phyloP scores from a whole-genome alignment of 345 rosid species.

The Rhizophora mangle region DNA sequence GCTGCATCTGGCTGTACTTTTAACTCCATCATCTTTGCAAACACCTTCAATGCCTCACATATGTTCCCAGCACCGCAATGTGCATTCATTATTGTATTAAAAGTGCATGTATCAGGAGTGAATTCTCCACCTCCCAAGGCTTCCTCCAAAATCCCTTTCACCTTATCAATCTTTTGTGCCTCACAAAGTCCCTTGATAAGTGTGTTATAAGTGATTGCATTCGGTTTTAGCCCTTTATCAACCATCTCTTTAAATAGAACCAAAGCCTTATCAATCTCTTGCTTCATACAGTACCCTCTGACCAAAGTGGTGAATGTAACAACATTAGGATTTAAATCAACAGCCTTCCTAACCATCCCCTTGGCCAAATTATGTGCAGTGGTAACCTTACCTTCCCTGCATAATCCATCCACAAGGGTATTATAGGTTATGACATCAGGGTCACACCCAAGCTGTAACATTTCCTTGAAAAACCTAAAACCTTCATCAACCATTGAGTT shows the following conservation, averaged over 20 bases:
- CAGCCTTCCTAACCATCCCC: slow-evolving; percentile 55
- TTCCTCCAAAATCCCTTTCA: slow-evolving; percentile 48
- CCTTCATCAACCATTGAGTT: slow-evolving; percentile 69
- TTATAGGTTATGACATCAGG: slow-evolving; percentile 75
- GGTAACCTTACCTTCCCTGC: slow-evolving; percentile 69
- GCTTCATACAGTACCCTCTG: slow-evolving; percentile 68
- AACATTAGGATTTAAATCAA: slow-evolving; percentile 46
- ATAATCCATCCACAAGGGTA: slow-evolving; percentile 78
- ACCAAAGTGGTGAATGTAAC: slow-evolving; percentile 50
- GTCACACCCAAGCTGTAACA: slow-evolving; percentile 48
- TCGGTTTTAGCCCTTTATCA: slow-evolving; percentile 52
- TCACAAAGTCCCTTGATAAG: slow-evolving; percentile 75
- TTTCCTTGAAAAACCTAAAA: slow-evolving; percentile 56
- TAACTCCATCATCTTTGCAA: slow-evolving; percentile 48
- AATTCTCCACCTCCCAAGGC: slow-evolving; percentile 31
- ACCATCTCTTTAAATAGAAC: slow-evolving; percentile 50
- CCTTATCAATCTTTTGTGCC: slow-evolving; percentile 49
- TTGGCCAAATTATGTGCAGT: slow-evolving; percentile 66
- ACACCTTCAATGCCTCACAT: slow-evolving; percentile 53
- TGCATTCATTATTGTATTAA: slow-evolving; percentile 52
- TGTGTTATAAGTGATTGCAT: slow-evolving; percentile 21
- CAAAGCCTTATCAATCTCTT: slow-evolving; percentile 64
- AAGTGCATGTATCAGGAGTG: slow-evolving; percentile 47
- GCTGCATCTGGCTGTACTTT: slow-evolving; percentile 66
- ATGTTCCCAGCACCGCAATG: slow-evolving; percentile 60